Percentiles rank a stretch among this genome's conserved stretches.
Evolutionary conservation across 2,329 filamentous ascomycete species (phyloP).

Genomic region (Chrysoporthe cubensis): DNA sequence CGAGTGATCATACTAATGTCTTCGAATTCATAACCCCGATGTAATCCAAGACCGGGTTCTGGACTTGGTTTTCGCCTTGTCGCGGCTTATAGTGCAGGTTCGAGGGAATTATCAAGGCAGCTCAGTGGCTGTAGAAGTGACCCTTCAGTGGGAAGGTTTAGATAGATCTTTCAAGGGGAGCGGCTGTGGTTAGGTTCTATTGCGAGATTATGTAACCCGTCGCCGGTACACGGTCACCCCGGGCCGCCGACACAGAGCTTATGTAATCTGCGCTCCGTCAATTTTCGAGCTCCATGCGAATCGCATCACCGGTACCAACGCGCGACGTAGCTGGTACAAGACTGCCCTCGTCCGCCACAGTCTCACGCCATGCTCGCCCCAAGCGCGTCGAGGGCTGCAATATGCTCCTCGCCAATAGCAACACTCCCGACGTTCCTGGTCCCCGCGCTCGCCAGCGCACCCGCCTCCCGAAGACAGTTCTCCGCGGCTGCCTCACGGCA

Average conservation of each 20-base stretch:
- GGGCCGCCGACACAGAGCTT: slow-evolving; percentile 8
- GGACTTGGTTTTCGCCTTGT: background rate
- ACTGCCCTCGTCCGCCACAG: slow-evolving; percentile 12
- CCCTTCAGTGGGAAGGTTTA: background rate
- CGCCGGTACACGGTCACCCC: too few species aligned
- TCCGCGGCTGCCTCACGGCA: slow-evolving; percentile 67
- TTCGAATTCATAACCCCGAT: too few species aligned
- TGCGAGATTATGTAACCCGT: background rate
- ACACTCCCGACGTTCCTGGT: slow-evolving; percentile 74
- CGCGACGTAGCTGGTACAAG: background rate
- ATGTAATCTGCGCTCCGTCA: slow-evolving; percentile 14
- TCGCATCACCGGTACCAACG: background rate
- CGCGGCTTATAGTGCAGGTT: background rate
- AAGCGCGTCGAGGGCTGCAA: slow-evolving; percentile 62
- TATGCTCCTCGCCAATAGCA: slow-evolving; percentile 51
- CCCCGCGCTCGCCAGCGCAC: slow-evolving; percentile 60
- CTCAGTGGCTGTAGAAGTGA: background rate
- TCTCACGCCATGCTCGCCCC: slow-evolving; percentile 64
- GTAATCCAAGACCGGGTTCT: too few species aligned
- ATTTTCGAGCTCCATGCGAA: slow-evolving; percentile 21
- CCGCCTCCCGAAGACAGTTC: slow-evolving; percentile 60
- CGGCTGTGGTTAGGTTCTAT: too few species aligned
- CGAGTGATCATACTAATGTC: too few species aligned
- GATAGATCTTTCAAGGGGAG: background rate
- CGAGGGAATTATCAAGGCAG: background rate